phyloP scores from a whole-genome alignment of 345 rosid species.

The Turritis glabra region DNA sequence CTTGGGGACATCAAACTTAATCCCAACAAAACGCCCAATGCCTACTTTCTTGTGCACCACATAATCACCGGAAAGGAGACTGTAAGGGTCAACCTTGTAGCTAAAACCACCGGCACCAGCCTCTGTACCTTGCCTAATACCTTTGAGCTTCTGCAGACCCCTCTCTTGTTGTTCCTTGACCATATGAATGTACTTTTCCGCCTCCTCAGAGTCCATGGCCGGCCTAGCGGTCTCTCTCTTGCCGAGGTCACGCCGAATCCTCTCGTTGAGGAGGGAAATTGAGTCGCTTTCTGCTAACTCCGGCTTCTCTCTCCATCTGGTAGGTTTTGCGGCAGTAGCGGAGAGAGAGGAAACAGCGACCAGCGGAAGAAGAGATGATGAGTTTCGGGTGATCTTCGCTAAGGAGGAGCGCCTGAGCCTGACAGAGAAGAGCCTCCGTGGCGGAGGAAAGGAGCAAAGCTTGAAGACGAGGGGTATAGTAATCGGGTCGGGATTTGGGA shows the following conservation, averaged over 20 bases:
- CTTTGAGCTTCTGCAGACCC: conserved; percentile 87
- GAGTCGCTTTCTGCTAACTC: conserved; percentile 49
- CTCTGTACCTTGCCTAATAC: conserved; percentile 45
- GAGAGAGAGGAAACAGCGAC: conserved; percentile 54
- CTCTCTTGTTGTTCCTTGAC: conserved; percentile 88
- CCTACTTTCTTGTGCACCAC: conserved; percentile 97
- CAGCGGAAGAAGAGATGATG: conserved; percentile 39
- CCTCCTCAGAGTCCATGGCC: conserved; percentile 75
- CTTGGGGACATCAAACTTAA: conserved; percentile 72
- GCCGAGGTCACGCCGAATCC: conserved; percentile 67
- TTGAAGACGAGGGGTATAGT: conserved; percentile 43
- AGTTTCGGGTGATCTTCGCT: conserved; percentile 7
- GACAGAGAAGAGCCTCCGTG: conserved; percentile 38
- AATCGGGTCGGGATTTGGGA: conserved; percentile 41
- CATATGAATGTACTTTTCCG: conserved; percentile 73
- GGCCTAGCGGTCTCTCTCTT: conserved; percentile 59
- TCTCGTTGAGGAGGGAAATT: conserved; percentile 74
- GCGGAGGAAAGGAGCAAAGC: conserved; percentile 39
- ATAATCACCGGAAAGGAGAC: conserved; percentile 73
- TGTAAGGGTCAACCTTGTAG: conserved; percentile 88
- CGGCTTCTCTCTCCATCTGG: conserved; percentile 48
- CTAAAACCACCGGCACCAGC: conserved; percentile 48
- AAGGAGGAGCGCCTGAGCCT: conserved; percentile 34
- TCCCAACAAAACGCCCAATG: conserved; percentile 82
- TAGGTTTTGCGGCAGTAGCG: conserved; percentile 32